Base-by-base conservation (phyloP, 257 asterid species). In the Solanum peruvianum region DNA sequence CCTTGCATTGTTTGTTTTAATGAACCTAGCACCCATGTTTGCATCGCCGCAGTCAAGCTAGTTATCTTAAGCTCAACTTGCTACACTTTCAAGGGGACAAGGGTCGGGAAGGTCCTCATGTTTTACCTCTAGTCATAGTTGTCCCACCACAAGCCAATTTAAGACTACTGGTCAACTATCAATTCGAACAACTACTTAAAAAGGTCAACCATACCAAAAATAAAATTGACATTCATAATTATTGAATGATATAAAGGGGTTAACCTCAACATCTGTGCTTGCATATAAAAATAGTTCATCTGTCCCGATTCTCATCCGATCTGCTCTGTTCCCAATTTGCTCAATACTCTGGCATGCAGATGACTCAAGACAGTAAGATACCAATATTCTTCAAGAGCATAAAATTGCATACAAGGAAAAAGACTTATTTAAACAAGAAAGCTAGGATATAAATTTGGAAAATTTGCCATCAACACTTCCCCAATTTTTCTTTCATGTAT, bases 291-390 rank as follows among this genome's bases (percentile, higher is more conserved):
- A 97, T 82, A 96, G 93, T 78, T 92, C 94, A 76, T 89, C 94
- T 31, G 97, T 84, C 73, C 87, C 91, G 90, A 96, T 94, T 87
- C 87, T 81, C 93, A 95, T 92, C 86, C 99, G 98, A 84, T 93
- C 96, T 88, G 99, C 99, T 92, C 99, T 93, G 86, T 94, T 92
- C 72, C 95, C 98, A 91, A 97, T 96, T 92, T 95, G 99, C 89
- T 96, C 99, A 88, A 97, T 92, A 90, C 99, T 97, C 99, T 97
- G 95, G 81, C 88, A 88, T 64, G 86, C 86, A 85, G 72, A 88
- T 62, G 62, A 85, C 88, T 47, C 85, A 56, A 82, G 84, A 15
- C 27, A 84, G 35, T 56, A 70, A 31, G 27, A 56, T 47, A 44
- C 60, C 49, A 52, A 67, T 31, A 83, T 84, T 73, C 31, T 9